Evolutionary conservation across 352 stramenopile genomes (phyloP).

Genomic region (Pythium coloratum): DNA sequence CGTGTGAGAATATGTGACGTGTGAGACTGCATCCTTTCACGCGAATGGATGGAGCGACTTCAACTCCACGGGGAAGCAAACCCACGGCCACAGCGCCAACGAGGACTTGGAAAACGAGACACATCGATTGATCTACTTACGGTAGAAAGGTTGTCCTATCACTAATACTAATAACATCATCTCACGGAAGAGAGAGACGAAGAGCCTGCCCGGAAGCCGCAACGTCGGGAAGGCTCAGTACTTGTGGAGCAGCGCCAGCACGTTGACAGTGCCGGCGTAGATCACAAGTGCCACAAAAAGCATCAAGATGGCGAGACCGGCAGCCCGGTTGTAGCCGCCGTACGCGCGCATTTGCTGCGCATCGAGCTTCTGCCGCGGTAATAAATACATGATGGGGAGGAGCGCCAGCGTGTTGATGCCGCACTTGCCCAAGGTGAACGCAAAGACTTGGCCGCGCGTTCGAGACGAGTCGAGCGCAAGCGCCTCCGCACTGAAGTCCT

Average conservation of each 20-base stretch:
- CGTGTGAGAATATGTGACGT: background rate
- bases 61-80: background rate
- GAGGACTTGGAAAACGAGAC: background rate
- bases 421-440: slow-evolving; percentile 25
- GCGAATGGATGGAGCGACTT: background rate
- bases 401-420: slow-evolving; percentile 30
- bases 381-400: slow-evolving; percentile 37
- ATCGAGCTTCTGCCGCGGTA: slow-evolving; percentile 34
- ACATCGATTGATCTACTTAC: background rate
- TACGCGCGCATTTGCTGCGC: slow-evolving; percentile 36
- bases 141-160: background rate
- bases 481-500: slow-evolving; percentile 35
- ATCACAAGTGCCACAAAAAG: slow-evolving; percentile 25
- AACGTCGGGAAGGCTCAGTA: slow-evolving; percentile 14
- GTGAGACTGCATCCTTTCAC: background rate
- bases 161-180: slow-evolving; percentile 6
- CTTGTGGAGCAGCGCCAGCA: slow-evolving; percentile 28
- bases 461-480: slow-evolving; percentile 12
- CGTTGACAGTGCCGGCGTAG: slow-evolving; percentile 27
- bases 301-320: slow-evolving; percentile 26
- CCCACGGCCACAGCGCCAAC: too few relatives aligned
- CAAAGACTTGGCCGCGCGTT: slow-evolving; percentile 21
- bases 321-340: slow-evolving; percentile 27
- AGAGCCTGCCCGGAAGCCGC: background rate
- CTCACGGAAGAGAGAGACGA: slow-evolving; percentile 6